Evolutionary conservation across 2,329 filamentous ascomycete species (phyloP), one percentile per base, ranked within the genome.

Genomic region (Cytospora paraplurivora): DNA sequence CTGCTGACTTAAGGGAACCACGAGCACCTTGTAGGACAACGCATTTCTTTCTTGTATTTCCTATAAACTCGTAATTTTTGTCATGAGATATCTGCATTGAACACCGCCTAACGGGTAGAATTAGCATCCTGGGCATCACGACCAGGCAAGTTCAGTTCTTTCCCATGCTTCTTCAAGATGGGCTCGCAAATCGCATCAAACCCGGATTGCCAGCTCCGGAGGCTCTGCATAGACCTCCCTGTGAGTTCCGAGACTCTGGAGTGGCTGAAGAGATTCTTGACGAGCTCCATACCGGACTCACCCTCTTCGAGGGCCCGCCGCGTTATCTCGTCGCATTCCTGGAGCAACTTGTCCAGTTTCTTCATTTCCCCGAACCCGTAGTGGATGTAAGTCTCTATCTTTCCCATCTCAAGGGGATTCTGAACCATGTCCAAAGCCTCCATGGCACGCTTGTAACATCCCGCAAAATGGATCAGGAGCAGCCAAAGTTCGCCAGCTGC

Each of bases 101-200:
- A 27, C 27, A 27, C 2, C 27, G 27, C 27, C 27, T 4, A 27
- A 3, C 4, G 27, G 4, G 27, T 27, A 27, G 27, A 4, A 4
- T 27, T 27, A 27, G 12, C 37, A 4, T 44, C 1, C n/a, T 8
- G 13, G 0, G 11, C 32, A 11, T 32, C 19, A 15, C 1, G 19
- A 12, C 37, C 55, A 7, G 17, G 0, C 21, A 7, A 50, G 49
- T 50, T 5, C 21, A 49, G 27, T n/a, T 15, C 8, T n/a, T 1
- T 44, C n/a, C 12, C n/a, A n/a, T 17, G 17, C 15, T 1, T 7
- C 12, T 2, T 78, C 65, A 97, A 81, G 70, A 97, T 94, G 38
- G 93, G 90, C 72, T 96, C 92, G 78, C 93, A 96, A 81, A 97
- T 97, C 75, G 91, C 91, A 72, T 97, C 92, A 76, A 97, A 98